phyloP scores from a whole-genome alignment of 768 basidiomycete species.

The Hebeloma cylindrosporum region DNA sequence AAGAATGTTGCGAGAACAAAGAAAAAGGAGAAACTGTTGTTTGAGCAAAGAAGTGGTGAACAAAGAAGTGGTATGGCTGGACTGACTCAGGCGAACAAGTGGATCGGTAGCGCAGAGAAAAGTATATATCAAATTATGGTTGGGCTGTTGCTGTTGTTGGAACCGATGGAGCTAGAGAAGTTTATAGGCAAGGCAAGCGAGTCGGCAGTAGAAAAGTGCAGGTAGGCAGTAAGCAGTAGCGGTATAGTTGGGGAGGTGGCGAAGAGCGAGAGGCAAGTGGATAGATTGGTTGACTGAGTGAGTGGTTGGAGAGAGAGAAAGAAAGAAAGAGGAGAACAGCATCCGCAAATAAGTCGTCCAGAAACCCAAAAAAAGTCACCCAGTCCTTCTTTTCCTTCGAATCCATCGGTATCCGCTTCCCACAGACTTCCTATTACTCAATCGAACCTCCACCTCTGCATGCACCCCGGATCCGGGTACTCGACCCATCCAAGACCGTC shows the following conservation, averaged over 20 bases:
- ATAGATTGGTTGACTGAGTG: not conserved
- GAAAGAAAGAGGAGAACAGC: not conserved
- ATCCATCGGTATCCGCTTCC: conserved; percentile 14
- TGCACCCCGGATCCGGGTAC: conserved; percentile 2
- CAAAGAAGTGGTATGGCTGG: not conserved
- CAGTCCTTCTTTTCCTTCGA: conserved; percentile 10
- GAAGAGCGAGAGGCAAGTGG: not conserved
- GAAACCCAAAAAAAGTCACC: conserved; percentile 9
- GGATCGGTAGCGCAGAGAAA: not conserved
- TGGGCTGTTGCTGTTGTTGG: not conserved
- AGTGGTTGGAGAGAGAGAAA: conserved; percentile 4
- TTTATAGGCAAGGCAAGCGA: conserved; percentile 10
- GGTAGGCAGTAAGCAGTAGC: conserved; percentile 7
- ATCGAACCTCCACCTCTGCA: conserved; percentile 3
- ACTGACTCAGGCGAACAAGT: not conserved
- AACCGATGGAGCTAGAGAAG: not conserved
- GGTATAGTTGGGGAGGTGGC: conserved; percentile 1
- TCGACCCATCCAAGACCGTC: not conserved
- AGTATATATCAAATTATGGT: not conserved
- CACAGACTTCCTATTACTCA: conserved; percentile 18
- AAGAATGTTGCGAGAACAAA: conserved; percentile 14
- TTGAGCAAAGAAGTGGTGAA: not conserved
- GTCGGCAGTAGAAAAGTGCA: conserved; percentile 9
- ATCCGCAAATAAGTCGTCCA: conserved; percentile 3
- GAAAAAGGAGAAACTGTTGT: not conserved